Evolutionary conservation across 83 land plant genomes (phyloP).

Genomic region (Picea abies): DNA sequence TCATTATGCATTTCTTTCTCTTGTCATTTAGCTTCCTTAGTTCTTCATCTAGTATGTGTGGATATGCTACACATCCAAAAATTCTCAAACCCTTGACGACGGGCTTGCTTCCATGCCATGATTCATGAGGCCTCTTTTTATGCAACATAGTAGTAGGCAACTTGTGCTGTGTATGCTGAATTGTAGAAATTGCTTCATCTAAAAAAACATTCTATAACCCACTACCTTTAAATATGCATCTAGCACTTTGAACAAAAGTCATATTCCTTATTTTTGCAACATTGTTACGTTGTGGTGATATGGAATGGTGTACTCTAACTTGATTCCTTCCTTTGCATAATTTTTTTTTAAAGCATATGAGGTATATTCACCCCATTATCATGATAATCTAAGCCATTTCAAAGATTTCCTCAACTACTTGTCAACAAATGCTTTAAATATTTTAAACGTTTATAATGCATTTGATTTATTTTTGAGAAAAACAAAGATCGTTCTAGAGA

Average conservation of each 20-base stretch:
- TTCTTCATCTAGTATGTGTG: constrained; percentile 4
- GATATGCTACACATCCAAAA: constrained; percentile 36
- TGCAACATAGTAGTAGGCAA: constrained; percentile 12
- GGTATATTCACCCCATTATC: too few relatives aligned
- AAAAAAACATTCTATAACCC: constrained; percentile 11
- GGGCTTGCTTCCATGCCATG: constrained; percentile 2
- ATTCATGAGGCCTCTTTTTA: constrained; percentile 14
- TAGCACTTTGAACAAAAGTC: too few relatives aligned
- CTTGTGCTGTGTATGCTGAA: constrained; percentile 12
- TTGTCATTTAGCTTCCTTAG: constrained; percentile 22
- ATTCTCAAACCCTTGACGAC: constrained; percentile 8
- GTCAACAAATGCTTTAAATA: not conserved
- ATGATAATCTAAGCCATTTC: too few relatives aligned
- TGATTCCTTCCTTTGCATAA: too few relatives aligned
- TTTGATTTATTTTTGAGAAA: not conserved
- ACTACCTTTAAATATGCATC: not conserved
- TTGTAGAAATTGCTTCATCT: constrained; percentile 5
- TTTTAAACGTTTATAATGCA: not conserved
- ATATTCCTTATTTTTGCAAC: too few relatives aligned
- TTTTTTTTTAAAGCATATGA: too few relatives aligned
- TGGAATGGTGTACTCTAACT: too few relatives aligned
- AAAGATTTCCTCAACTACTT: too few relatives aligned
- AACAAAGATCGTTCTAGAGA: not conserved
- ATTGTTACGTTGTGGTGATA: too few relatives aligned
- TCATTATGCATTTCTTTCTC: constrained; percentile 19